Conservation (phyloP, 2,329 filamentous ascomycete genomes). For the Orbilia oligospora region DNA sequence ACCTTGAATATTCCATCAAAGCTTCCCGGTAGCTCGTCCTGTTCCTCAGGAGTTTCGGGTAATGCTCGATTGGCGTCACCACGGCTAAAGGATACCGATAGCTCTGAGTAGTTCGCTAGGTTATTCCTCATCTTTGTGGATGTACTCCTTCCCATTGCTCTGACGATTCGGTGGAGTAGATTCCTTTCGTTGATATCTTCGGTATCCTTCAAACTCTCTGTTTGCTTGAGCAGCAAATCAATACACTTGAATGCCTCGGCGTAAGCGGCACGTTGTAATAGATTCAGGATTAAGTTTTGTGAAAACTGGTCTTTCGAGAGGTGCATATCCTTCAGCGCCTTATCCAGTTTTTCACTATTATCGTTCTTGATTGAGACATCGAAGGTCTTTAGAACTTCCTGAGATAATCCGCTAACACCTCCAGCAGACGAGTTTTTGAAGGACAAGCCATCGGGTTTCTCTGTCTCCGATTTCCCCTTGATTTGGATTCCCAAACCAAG, state of each 20-base stretch:
- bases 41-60: conserved; percentile 49
- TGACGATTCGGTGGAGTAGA: conserved; percentile 91
- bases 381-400: conserved; percentile 77
- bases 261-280: conserved; percentile 83
- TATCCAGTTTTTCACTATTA: conserved; percentile 73
- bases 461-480: conserved; percentile 75
- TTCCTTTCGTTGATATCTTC: conserved; percentile 96
- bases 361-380: conserved; percentile 72
- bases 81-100: conserved; percentile 65
- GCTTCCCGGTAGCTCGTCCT: conserved; percentile 49
- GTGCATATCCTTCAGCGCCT: conserved; percentile 70
- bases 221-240: conserved; percentile 76
- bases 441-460: conserved; percentile 38
- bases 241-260: conserved; percentile 79
- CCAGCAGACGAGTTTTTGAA: conserved; percentile 67
- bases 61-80: conserved; percentile 17
- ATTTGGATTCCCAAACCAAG: conserved; percentile 74
- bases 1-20: conserved; percentile 62
- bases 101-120: conserved; percentile 70
- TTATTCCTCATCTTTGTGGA: conserved; percentile 69
- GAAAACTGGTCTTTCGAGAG: conserved; percentile 71
- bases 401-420: conserved; percentile 79
- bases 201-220: conserved; percentile 82
- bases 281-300: conserved; percentile 78
- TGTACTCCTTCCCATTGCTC: conserved; percentile 86